Base-by-base conservation (phyloP, 306 rosid genomes). In the Hylodesmum podocarpum region DNA sequence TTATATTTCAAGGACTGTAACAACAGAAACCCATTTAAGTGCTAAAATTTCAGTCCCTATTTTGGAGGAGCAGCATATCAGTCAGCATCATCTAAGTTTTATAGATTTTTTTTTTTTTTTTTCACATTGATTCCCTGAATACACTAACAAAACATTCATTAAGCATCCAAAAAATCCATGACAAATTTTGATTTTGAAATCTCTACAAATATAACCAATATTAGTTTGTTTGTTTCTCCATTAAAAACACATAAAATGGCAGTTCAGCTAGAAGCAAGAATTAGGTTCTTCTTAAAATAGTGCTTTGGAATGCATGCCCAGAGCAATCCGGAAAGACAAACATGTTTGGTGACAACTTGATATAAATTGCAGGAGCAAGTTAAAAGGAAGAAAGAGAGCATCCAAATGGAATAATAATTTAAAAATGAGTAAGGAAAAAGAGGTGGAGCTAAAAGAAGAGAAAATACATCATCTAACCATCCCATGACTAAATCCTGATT, bases 371-470 rank as follows among this genome's bases (percentile, higher is more conserved):
- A 62, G 28, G 19, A 31, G 16, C 7, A 62, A 34, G 33, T 61
- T 61, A 16, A 29, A 29, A 33, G 21, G 21, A 49, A 49, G 25
- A 49, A 39, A 21, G 50, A 39, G 34, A 65, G 34, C 18, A 22
- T 65, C 12, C 59, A 37, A 29, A 24, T 13, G 40, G 19, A 21
- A 18, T 65, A 24, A 44, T 41, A 51, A 77, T 37, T 8, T 34
- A 46, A 13, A 77, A 77, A 28, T 3, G 2, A 27, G 25, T 22
- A 9, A 25, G 37, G 6, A 37, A 66, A 6, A 14, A 27, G 3
- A 16, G 55, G 31, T 16, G 24, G 21, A 51, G 73, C 65, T 37
- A 53, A 66, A 68, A 67, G 6, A 44, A 78, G 34, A 21, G 76
- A 18, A 47, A 7, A 46, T 7, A 46, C 44, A 15, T 24, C 72